Conservation (phyloP, 305 asterid species). For the Solanum hybrid region DNA sequence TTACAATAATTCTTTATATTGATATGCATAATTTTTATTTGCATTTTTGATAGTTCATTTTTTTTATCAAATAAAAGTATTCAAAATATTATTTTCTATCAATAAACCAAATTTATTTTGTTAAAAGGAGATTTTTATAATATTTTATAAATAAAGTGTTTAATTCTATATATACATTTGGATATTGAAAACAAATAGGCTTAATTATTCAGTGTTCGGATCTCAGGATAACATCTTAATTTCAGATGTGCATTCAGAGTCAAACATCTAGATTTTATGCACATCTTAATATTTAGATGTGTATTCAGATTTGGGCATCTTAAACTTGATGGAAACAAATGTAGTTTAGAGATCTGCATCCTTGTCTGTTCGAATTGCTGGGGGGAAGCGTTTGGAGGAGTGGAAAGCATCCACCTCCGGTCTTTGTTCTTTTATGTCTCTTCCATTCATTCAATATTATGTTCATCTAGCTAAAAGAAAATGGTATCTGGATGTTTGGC, state of each 20-base stretch:
- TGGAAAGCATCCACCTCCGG: neutral
- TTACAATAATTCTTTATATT: neutral
- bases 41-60: neutral
- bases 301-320: neutral
- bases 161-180: neutral
- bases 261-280: neutral
- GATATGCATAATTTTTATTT: neutral
- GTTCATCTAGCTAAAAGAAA: neutral
- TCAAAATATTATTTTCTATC: neutral
- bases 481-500: neutral
- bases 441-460: neutral
- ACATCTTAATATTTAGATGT: neutral
- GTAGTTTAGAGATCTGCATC: neutral
- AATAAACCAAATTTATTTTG: neutral
- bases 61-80: neutral
- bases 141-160: neutral
- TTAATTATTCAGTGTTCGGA: neutral
- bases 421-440: slow-evolving; percentile 2
- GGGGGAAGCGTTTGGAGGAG: neutral
- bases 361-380: neutral
- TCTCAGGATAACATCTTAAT: neutral
- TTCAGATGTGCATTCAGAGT: neutral
- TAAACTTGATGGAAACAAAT: neutral
- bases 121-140: neutral
- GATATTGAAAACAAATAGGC: neutral